phyloP scores from a whole-genome alignment of 2,329 filamentous ascomycete genomes.

The Zymoseptoria tritici region DNA sequence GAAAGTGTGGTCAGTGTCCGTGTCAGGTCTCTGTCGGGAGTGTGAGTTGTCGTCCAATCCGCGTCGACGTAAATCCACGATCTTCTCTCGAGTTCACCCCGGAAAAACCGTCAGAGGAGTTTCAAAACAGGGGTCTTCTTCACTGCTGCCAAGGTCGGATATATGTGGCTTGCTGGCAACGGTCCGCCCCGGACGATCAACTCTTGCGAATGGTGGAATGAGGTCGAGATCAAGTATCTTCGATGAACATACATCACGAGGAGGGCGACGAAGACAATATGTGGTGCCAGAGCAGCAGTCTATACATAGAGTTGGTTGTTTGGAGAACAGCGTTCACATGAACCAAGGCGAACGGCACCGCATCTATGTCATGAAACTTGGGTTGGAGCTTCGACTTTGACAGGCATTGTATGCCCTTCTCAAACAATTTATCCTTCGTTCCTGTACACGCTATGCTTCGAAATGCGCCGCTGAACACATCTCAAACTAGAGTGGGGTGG shows the following conservation, averaged over 20 bases:
- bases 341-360: background rate
- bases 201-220: background rate
- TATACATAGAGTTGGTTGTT: background rate
- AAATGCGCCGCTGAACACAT: background rate
- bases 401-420: background rate
- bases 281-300: background rate
- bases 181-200: background rate
- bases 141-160: background rate
- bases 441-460: slow-evolving; percentile 5
- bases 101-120: background rate
- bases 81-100: background rate
- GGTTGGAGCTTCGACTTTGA: background rate
- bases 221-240: background rate
- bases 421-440: background rate
- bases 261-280: background rate
- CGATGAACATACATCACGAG: background rate
- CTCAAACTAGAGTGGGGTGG: slow-evolving; percentile 1
- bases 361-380: background rate
- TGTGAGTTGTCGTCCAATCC: background rate
- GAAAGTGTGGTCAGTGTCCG: background rate
- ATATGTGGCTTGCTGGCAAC: background rate
- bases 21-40: background rate
- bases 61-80: background rate
- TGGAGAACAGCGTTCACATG: background rate
- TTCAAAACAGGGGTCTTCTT: background rate